These are phyloP conservation scores for Phytopythium sindhum DNA, from an alignment of 352 stramenopile species.

Conservation along the genomic window DNA sequence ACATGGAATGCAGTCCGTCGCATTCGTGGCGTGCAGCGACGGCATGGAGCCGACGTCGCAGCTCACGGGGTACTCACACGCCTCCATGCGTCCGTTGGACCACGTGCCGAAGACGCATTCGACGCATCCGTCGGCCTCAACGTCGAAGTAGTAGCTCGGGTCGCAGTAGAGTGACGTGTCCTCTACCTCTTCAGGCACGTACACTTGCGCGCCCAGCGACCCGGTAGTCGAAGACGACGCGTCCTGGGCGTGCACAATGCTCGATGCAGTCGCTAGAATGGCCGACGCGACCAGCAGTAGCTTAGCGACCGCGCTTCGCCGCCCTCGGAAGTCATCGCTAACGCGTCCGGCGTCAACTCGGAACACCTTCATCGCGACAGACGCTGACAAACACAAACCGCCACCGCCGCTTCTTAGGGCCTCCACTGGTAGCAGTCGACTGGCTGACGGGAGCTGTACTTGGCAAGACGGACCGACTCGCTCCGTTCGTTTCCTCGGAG, in stretches of 20 bases:
- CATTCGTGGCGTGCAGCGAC: constrained; percentile 20
- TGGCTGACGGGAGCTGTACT: too few species aligned
- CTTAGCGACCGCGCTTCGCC: background rate
- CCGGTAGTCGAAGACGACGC: background rate
- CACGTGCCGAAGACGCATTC: constrained; percentile 44
- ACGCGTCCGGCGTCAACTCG: background rate
- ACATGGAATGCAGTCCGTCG: constrained; percentile 28
- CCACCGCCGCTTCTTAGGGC: background rate
- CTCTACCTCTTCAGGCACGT: background rate
- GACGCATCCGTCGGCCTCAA: constrained; percentile 16
- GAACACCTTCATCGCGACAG: background rate
- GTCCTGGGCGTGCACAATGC: background rate
- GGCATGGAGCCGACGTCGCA: constrained; percentile 25
- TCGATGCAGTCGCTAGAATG: background rate
- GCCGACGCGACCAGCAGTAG: background rate
- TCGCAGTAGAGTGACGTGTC: constrained; percentile 21
- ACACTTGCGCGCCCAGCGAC: background rate
- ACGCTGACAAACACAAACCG: too few species aligned
- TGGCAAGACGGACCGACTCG: background rate
- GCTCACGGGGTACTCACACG: constrained; percentile 31
- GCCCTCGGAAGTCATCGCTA: background rate
- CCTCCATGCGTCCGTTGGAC: constrained; percentile 39
- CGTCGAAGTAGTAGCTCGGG: constrained; percentile 37
- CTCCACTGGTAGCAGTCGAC: background rate
- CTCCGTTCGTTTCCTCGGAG: background rate